Conservation (phyloP, 208 protist genomes). For the Trypanosoma conorhini region DNA sequence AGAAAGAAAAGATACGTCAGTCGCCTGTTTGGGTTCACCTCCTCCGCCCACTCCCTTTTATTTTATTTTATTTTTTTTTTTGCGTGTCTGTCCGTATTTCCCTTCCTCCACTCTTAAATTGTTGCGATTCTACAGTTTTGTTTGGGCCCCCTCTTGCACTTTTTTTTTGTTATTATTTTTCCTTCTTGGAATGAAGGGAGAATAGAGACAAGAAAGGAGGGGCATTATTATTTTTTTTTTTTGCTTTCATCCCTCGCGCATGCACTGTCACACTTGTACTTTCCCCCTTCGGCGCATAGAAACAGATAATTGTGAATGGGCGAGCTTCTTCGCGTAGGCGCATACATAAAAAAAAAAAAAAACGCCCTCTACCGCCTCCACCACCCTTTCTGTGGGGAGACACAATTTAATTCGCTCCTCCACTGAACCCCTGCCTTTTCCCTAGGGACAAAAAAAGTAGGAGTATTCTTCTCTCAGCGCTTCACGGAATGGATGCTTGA, state of each 20-base stretch:
- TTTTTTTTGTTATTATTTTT: slow-evolving; percentile 3
- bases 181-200: not conserved
- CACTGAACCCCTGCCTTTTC: not conserved
- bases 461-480: not conserved
- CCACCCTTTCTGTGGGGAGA: not conserved
- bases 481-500: not conserved
- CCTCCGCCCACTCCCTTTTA: slow-evolving; percentile 3
- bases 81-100: slow-evolving; percentile 2
- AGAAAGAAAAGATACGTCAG: not conserved
- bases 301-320: not conserved
- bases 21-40: not conserved
- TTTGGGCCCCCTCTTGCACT: not conserved
- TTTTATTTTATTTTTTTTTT: slow-evolving; percentile 4
- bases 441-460: not conserved
- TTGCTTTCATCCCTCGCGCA: not conserved
- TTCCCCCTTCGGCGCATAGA: not conserved
- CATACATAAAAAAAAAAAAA: not conserved
- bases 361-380: not conserved
- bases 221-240: not conserved
- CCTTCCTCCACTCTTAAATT: not conserved
- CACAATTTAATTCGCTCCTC: not conserved
- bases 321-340: not conserved
- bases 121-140: not conserved
- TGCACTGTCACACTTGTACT: not conserved
- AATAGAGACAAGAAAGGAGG: not conserved